A percentile compares a stretch with the other conserved stretches of the same genome.
Evolutionary conservation across 306 rosid genomes (phyloP).

Genomic region (cucumber (Cucumis sativus)): DNA sequence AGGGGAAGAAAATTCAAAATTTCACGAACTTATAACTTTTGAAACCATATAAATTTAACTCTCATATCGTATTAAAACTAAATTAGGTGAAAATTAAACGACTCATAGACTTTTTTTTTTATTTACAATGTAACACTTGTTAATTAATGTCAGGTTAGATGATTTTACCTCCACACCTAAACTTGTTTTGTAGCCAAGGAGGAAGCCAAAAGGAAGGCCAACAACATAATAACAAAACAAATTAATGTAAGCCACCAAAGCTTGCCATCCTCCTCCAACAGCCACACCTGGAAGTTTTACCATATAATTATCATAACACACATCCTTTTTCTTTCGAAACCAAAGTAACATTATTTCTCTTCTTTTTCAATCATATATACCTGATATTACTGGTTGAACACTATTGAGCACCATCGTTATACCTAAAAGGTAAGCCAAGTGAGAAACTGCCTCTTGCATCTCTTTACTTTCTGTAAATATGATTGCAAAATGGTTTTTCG

Average conservation of each 20-base stretch:
- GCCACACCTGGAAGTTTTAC: constrained; percentile 61
- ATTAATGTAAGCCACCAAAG: constrained; percentile 81
- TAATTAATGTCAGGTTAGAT: background rate
- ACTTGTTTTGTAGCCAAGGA: constrained; percentile 58
- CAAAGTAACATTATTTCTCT: no score
- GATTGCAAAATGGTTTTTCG: constrained; percentile 58
- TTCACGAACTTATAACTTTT: no score
- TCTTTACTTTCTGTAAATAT: constrained; percentile 57
- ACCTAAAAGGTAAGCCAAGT: constrained; percentile 67
- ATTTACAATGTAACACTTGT: no score
- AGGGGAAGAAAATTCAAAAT: background rate
- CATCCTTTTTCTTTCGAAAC: no score
- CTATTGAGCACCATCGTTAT: constrained; percentile 80
- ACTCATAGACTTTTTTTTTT: no score
- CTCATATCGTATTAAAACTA: no score
- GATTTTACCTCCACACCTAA: constrained; percentile 59
- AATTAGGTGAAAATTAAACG: no score
- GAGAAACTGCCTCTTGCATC: constrained; percentile 81
- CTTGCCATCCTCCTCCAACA: constrained; percentile 99
- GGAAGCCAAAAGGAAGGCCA: constrained; percentile 82
- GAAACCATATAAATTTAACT: no score
- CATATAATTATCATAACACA: background rate
- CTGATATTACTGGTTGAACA: constrained; percentile 87
- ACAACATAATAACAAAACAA: constrained; percentile 64
- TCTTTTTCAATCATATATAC: constrained; percentile 8